Conservation (phyloP, 768 basidiomycete species). For the Botryobasidium botryosum region DNA sequence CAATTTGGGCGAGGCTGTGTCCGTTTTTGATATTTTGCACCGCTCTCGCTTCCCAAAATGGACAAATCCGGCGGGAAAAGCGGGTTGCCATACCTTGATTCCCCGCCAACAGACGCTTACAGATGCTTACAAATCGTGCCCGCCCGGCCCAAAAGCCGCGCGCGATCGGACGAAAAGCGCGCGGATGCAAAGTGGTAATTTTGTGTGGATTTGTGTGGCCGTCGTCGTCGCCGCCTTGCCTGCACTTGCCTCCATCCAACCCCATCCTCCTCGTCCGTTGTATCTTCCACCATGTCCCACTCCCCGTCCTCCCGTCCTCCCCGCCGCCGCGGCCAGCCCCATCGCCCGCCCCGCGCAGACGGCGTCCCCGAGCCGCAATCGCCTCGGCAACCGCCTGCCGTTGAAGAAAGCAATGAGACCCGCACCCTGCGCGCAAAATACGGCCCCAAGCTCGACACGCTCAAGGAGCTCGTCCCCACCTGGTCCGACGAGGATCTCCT, state of each 20-base stretch:
- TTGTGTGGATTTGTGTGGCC: too few species aligned
- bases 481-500: constrained; percentile 63
- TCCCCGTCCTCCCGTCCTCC: not conserved
- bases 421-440: constrained; percentile 24
- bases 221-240: not conserved
- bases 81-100: too few species aligned
- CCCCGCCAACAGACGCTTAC: too few species aligned
- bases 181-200: too few species aligned
- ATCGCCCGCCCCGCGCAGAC: not conserved
- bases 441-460: constrained; percentile 36
- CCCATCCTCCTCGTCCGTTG: not conserved
- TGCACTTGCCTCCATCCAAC: not conserved
- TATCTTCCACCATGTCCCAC: not conserved
- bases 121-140: too few species aligned
- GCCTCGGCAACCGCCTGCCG: not conserved
- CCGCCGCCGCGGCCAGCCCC: not conserved
- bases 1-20: too few species aligned
- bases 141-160: too few species aligned
- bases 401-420: constrained; percentile 7
- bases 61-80: too few species aligned
- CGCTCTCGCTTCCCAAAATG: too few species aligned
- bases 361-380: not conserved
- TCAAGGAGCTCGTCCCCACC: constrained; percentile 53
- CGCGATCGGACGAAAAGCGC: too few species aligned
- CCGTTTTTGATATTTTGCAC: too few species aligned